These are phyloP conservation scores for Penicillium herquei DNA, from an alignment of 495 filamentous ascomycete species.

Conservation along the genomic window DNA sequence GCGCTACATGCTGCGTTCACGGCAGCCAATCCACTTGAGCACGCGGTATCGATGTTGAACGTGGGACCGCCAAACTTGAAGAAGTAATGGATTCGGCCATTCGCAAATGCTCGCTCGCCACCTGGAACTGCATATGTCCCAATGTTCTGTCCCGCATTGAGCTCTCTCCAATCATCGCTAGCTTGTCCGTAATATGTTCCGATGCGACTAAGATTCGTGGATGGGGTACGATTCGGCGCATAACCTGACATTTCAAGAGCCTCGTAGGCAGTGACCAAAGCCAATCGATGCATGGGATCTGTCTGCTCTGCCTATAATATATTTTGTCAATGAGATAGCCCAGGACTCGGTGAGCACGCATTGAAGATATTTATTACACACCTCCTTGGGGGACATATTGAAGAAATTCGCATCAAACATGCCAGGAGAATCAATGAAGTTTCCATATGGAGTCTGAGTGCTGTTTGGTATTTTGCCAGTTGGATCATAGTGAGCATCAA, in stretches of 20 bases:
- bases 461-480: constrained; percentile 36
- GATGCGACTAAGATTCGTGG: constrained; percentile 48
- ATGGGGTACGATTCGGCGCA: constrained; percentile 14
- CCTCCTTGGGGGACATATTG: constrained; percentile 29
- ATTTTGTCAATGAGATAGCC: too few relatives aligned
- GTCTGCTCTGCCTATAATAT: background rate
- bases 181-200: constrained; percentile 82
- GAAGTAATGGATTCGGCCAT: constrained; percentile 46
- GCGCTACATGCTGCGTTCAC: constrained; percentile 60
- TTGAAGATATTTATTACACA: too few relatives aligned
- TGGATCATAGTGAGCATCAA: constrained; percentile 42
- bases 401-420: constrained; percentile 31
- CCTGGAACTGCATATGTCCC: constrained; percentile 81
- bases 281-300: constrained; percentile 9
- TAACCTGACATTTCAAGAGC: constrained; percentile 72
- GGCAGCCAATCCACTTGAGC: constrained; percentile 57
- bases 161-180: constrained; percentile 75
- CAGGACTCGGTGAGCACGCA: too few relatives aligned
- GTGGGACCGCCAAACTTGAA: constrained; percentile 69
- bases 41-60: constrained; percentile 72
- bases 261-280: constrained; percentile 72
- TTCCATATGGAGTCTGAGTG: constrained; percentile 34
- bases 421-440: constrained; percentile 28
- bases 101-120: constrained; percentile 68
- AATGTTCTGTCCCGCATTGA: constrained; percentile 69